Evolutionary conservation across 371 early-diverging fungal species (phyloP).

Genomic region (Synchytrium microbalum): DNA sequence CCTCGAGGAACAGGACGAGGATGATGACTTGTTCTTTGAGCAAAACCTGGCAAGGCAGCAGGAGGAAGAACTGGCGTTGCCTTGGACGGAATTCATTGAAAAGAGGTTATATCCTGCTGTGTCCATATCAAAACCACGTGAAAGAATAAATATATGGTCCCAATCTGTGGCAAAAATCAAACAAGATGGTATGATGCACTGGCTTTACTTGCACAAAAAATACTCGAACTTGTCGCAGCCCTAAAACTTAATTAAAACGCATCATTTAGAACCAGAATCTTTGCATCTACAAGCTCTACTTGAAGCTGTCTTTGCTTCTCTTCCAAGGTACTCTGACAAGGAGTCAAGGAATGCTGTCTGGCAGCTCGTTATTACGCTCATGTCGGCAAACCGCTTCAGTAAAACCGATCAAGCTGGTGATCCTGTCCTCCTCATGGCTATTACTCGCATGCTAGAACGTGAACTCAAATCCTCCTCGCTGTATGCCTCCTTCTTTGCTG

Average conservation of each 20-base stretch:
- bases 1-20: too few relatives aligned
- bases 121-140: not conserved
- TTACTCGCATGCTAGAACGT: not conserved
- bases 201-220: not conserved
- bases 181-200: not conserved
- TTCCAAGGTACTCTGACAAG: not conserved
- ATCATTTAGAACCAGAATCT: not conserved
- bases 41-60: too few relatives aligned
- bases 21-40: too few relatives aligned
- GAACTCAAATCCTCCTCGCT: not conserved
- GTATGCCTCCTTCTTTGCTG: too few relatives aligned
- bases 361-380: not conserved
- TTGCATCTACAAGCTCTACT: not conserved
- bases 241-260: not conserved
- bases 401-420: not conserved
- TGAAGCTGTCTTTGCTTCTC: not conserved
- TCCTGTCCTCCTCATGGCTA: not conserved
- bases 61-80: not conserved
- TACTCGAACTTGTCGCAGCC: not conserved
- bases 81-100: conserved; percentile 14
- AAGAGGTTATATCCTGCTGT: conserved; percentile 1
- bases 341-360: not conserved
- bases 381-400: not conserved
- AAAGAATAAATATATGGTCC: not conserved
- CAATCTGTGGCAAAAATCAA: not conserved